Base-by-base conservation (phyloP, 2,329 filamentous ascomycete genomes). In the Chaetomium strumarium region DNA sequence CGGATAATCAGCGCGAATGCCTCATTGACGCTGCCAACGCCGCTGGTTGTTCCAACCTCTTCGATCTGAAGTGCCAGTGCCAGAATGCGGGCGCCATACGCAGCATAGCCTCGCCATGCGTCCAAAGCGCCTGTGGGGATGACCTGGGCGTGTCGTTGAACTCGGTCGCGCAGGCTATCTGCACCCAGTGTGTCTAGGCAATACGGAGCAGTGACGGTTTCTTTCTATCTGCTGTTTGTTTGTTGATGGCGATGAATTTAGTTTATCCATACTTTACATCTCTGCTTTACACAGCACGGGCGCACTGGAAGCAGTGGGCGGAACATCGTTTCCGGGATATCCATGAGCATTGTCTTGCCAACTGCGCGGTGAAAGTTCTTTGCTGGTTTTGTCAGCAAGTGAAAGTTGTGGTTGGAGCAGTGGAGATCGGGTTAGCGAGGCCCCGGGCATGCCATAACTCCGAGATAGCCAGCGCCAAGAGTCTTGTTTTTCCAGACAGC, bases 51-150 rank as follows among this genome's bases (percentile, higher is more conserved):
- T 12, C 50, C 14, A 30, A 46, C n/a, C 10, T 39, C 2, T 12
- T 49, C 30, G 52, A 59, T 38, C 20, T 59, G 13, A 7, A 2
- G 14, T 59, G 57, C 20, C 51, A 54, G 16, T 58, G 57, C 7
- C 49, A 46, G 48, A 11, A 34, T 45, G 19, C 30, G 48, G 12
- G 4, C 30, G 1, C 8, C 42, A 57, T 58, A 13, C 46, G 41
- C 10, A 34, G 38, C 1, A 31, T 44, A 12, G 55, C 53, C 13
- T 34, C 46, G 3, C 12, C 29, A 13, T 58, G 57, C 46, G 55
- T 59, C 4, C 13, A 34, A 6, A 19, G 12, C 19, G 16, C 19
- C 5, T 58, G 55, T 16, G 46, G 51, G 10, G 24, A 40, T 5
- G n/a, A 34, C 24, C 30, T 39, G 5, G 52, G 42, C 5, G 47